Conservation (phyloP, 495 filamentous ascomycete genomes). For the Xylaria curta region DNA sequence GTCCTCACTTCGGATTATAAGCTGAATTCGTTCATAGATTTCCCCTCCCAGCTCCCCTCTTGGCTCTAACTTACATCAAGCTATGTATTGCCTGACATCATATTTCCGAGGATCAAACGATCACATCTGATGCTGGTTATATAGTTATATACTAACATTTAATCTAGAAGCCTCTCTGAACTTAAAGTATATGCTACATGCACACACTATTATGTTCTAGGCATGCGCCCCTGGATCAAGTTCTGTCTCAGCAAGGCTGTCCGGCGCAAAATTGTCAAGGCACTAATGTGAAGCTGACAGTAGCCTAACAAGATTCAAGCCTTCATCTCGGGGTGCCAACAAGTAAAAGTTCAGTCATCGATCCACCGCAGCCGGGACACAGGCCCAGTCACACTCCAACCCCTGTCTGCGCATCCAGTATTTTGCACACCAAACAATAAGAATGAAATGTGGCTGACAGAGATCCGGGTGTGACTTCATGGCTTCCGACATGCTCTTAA, state of each 20-base stretch:
- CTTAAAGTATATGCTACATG: background rate
- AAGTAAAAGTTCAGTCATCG: background rate
- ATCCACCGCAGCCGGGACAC: background rate
- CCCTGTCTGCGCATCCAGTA: background rate
- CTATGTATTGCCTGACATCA: conserved; percentile 2
- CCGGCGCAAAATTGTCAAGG: background rate
- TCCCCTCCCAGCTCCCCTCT: conserved; percentile 3
- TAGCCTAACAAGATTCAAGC: background rate
- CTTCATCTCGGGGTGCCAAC: background rate
- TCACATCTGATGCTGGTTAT: background rate
- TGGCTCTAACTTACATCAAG: background rate
- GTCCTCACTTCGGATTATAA: conserved; percentile 20
- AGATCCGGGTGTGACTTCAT: background rate
- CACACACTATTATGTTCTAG: background rate
- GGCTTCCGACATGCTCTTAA: background rate
- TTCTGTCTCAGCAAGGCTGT: conserved; percentile 1
- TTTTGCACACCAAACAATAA: conserved; percentile 2
- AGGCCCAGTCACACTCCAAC: background rate
- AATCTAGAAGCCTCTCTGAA: background rate
- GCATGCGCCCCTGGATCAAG: background rate
- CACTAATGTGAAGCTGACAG: conserved; percentile 3
- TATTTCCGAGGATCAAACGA: background rate
- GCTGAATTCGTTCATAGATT: background rate
- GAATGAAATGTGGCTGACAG: conserved; percentile 1
- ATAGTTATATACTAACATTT: background rate